Evolutionary conservation across 108 stramenopile species (phyloP).

Genomic region (Thalassiosira profunda): DNA sequence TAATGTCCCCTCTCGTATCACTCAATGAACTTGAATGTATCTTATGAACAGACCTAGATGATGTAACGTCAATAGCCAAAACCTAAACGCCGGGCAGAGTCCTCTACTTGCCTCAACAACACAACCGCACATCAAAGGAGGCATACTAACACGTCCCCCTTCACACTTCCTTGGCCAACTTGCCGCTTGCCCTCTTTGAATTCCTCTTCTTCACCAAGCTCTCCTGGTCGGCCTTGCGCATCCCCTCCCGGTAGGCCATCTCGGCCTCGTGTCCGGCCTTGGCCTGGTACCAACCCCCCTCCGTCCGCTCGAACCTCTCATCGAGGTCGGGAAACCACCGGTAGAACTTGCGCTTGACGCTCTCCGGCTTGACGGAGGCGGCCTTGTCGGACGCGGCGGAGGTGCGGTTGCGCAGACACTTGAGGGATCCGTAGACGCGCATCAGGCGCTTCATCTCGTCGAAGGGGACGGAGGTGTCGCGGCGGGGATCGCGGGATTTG

Average conservation of each 20-base stretch:
- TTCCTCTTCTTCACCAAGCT: slow-evolving; percentile 9
- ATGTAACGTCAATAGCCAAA: too few species aligned
- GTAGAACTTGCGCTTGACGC: slow-evolving; percentile 14
- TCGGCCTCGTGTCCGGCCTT: slow-evolving; percentile 22
- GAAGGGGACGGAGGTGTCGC: slow-evolving; percentile 26
- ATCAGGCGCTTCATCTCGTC: slow-evolving; percentile 45
- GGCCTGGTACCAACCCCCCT: slow-evolving; percentile 16
- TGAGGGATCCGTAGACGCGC: slow-evolving; percentile 41
- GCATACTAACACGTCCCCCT: too few species aligned
- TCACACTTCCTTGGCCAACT: too few species aligned
- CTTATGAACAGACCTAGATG: too few species aligned
- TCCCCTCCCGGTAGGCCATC: slow-evolving; percentile 6
- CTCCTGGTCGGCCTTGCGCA: slow-evolving; percentile 16
- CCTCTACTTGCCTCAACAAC: too few species aligned
- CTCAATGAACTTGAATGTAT: too few species aligned
- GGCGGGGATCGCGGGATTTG: slow-evolving; percentile 15
- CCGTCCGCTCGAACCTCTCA: slow-evolving; percentile 12
- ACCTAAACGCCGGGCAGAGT: too few species aligned
- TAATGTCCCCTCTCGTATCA: too few species aligned
- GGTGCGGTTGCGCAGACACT: slow-evolving; percentile 34
- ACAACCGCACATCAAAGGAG: too few species aligned
- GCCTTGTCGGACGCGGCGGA: slow-evolving; percentile 15
- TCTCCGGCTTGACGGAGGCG: slow-evolving; percentile 30
- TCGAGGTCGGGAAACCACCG: slow-evolving; percentile 25
- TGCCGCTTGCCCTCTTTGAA: too few species aligned